Base-by-base conservation (phyloP, 306 rosid genomes). In the Fragaria iinumae region DNA sequence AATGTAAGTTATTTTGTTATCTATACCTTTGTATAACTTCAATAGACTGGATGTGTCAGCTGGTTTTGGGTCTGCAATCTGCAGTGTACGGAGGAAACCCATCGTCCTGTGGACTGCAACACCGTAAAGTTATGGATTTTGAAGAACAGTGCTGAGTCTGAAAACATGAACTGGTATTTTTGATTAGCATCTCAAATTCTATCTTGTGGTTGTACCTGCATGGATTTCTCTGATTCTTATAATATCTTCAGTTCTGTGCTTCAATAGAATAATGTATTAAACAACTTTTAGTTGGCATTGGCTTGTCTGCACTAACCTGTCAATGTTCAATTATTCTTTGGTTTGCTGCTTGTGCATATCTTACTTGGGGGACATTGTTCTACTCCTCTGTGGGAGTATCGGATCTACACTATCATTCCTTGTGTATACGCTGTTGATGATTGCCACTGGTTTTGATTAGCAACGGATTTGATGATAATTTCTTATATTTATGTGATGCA, bases 71-170 rank as follows among this genome's bases (percentile, higher is more conserved):
- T 5, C 5, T 82, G 79, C 82, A 84, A 85, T 94, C 5, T 82
- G 79, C 80, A 87, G 88, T 94, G 98, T 88, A 90, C 92, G 1
- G 95, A 92, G 86, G 97, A 94, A 88, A 97, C 93, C 77, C 98
- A 92, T 78, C 98, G 97, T 79, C 98, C 97, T 39, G 96, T 94
- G 43, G 92, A 92, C 77, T 94, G 98, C 78, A 88, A 86, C 81
- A 94, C 98, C 74, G 97, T 92, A 79, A 91, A 84, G 34, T 90
- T 87, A 81, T 94, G 98, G 98, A 84, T 94, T 75, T 66, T 90
- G 90, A 94, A 94, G 92, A 94, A 92, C 80, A 92, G 92, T 85
- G 95, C 97, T 6, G 97, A 92, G 86, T 90, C 98, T 76, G 97
- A 92, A 87, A 94, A 92, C 76, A 94, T 90, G 97, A 92, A 94